Evolutionary conservation across 345 rosid genomes (phyloP), one percentile per base, ranked within the genome.

Genomic region (Clausena lansium): DNA sequence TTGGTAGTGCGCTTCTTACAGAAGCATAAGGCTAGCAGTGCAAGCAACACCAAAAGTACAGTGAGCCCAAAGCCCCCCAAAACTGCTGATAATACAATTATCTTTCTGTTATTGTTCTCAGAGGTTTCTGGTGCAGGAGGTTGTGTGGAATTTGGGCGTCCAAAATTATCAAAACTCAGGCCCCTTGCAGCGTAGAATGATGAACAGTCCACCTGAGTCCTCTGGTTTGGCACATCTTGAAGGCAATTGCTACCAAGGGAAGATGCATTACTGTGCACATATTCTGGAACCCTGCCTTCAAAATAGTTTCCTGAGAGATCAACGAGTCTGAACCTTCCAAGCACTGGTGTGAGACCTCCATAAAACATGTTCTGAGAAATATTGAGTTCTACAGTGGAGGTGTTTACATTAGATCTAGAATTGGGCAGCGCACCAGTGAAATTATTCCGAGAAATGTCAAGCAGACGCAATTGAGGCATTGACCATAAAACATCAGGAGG

Each of bases 291-390:
- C 80, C 62, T 80, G 67, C 99, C 99, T 77, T 94, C 82, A 36
- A 97, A 93, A 79, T 90, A 97, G 70, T 97, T 97, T 70, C 89
- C 89, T 5, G 97, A 91, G 79, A 97, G 84, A 80, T 93, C 85
- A 58, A 79, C 63, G 6, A 30, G 74, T 24, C 73, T 63, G 79
- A 91, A 97, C 84, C 89, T 89, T 78, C 77, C 57, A 9, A 93
- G 87, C 33, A 84, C 50, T 17, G 75, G 82, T 35, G 83, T 86
- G 61, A 94, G 93, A 82, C 74, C 80, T 57, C 98, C 98, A 63
- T 87, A 97, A 71, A 97, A 91, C 82, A 77, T 75, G 83, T 97
- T 97, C 27, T 67, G 75, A n/a, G 99, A 97, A 60, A 94, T 80
- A 81, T 94, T 84, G 62, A 97, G 79, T 75, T 45, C 65, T 60